Evolutionary conservation across 495 filamentous ascomycete genomes (phyloP).

Genomic region (Penicillium malachiteum): DNA sequence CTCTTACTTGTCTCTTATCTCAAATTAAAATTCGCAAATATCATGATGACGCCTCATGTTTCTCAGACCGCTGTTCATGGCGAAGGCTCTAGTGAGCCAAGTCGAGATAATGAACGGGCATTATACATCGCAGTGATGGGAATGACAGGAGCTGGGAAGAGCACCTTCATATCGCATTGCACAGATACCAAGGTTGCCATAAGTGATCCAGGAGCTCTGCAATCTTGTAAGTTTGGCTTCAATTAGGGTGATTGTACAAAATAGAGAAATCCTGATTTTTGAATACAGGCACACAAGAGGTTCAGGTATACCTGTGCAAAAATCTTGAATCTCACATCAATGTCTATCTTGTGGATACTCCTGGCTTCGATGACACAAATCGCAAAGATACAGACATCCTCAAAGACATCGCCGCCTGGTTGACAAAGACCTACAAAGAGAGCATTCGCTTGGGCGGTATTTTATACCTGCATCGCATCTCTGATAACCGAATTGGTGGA

Average conservation of each 20-base stretch:
- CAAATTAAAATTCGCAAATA: too few relatives aligned
- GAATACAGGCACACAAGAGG: constrained; percentile 1
- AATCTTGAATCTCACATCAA: not conserved
- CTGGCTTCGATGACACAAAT: constrained; percentile 44
- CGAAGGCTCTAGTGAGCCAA: not conserved
- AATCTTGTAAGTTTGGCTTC: constrained; percentile 21
- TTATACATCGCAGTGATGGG: constrained; percentile 43
- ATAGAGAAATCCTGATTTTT: not conserved
- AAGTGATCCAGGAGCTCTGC: constrained; percentile 16
- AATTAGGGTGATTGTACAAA: too few relatives aligned
- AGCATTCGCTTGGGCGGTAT: constrained; percentile 26
- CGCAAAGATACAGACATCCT: constrained; percentile 37
- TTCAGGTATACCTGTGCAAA: constrained; percentile 7
- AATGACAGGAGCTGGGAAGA: constrained; percentile 42
- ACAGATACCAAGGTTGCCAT: constrained; percentile 21
- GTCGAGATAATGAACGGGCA: not conserved
- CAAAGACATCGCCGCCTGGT: constrained; percentile 25
- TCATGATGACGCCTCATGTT: too few relatives aligned
- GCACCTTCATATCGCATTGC: constrained; percentile 33
- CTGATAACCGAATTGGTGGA: constrained; percentile 34
- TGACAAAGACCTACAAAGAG: constrained; percentile 3
- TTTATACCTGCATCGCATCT: constrained; percentile 48
- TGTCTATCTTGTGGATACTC: constrained; percentile 38
- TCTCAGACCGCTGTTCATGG: constrained; percentile 7
- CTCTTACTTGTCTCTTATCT: too few relatives aligned